Percentiles rank a stretch among this genome's conserved stretches.
Evolutionary conservation across 2,329 filamentous ascomycete genomes (phyloP).

Genomic region (Penicillium hesseltinei): DNA sequence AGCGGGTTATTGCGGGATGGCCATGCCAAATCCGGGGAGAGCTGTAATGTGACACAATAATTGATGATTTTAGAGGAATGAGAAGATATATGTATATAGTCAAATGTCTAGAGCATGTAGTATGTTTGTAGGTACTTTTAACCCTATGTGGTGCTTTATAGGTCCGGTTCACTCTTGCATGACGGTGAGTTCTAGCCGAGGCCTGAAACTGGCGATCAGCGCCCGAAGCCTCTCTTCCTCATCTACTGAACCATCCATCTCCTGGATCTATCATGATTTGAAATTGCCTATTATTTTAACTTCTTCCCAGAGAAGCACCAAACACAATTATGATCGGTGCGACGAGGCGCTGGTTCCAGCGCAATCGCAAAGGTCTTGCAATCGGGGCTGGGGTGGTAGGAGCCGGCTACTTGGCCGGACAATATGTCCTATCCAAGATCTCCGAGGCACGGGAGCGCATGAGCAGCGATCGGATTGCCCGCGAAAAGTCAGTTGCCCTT

Average conservation of each 20-base stretch:
- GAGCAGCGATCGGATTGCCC: constrained; percentile 91
- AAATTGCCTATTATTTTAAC: neutral
- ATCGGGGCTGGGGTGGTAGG: constrained; percentile 84
- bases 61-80: neutral
- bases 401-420: constrained; percentile 84
- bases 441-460: constrained; percentile 92
- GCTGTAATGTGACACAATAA: neutral
- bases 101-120: neutral
- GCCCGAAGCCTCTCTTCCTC: constrained; percentile 17
- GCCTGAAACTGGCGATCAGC: constrained; percentile 23
- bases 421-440: constrained; percentile 90
- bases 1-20: constrained; percentile 4
- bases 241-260: constrained; percentile 12
- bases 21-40: constrained; percentile 16
- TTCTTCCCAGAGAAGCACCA: neutral
- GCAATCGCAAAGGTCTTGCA: constrained; percentile 86
- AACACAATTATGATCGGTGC: constrained; percentile 59
- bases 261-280: constrained; percentile 6
- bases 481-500: constrained; percentile 74
- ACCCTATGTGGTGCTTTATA: neutral
- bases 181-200: constrained; percentile 30
- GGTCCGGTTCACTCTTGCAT: constrained; percentile 2
- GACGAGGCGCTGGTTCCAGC: constrained; percentile 85
- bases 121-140: neutral
- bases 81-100: too few relatives aligned